These are phyloP conservation scores for Strigomonas culicis DNA, from an alignment of 208 protist species.

Conservation along the genomic window DNA sequence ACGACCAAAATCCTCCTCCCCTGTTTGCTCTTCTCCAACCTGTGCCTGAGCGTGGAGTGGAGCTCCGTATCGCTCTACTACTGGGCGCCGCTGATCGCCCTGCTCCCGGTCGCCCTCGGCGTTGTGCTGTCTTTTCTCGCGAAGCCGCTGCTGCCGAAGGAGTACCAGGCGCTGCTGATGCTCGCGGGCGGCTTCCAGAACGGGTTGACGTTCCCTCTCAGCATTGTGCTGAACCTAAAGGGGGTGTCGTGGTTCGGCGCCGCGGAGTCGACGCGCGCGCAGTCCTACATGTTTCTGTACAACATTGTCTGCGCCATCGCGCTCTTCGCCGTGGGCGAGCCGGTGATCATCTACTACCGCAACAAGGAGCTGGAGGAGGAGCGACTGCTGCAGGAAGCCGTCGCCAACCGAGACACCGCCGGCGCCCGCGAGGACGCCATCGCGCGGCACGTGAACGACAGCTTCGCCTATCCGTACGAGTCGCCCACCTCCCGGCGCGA, in stretches of 20 bases:
- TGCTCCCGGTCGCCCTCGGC: slow-evolving; percentile 38
- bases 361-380: slow-evolving; percentile 21
- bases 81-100: slow-evolving; percentile 54
- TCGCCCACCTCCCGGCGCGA: not conserved
- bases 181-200: slow-evolving; percentile 72
- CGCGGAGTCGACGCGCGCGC: slow-evolving; percentile 21
- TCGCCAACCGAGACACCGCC: not conserved
- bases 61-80: slow-evolving; percentile 41
- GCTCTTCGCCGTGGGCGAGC: slow-evolving; percentile 47
- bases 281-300: slow-evolving; percentile 71
- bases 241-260: slow-evolving; percentile 52
- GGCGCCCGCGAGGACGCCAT: not conserved
- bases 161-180: slow-evolving; percentile 51
- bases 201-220: slow-evolving; percentile 55
- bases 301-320: slow-evolving; percentile 61
- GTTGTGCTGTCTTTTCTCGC: slow-evolving; percentile 23
- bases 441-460: slow-evolving; percentile 10
- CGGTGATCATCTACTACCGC: slow-evolving; percentile 25
- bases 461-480: slow-evolving; percentile 24
- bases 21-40: slow-evolving; percentile 63
- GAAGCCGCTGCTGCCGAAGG: slow-evolving; percentile 20
- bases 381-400: not conserved
- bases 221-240: slow-evolving; percentile 53
- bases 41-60: slow-evolving; percentile 61
- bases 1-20: slow-evolving; percentile 60